Conservation (phyloP, 148 eudicot species). For the Vaccinium darrowii region DNA sequence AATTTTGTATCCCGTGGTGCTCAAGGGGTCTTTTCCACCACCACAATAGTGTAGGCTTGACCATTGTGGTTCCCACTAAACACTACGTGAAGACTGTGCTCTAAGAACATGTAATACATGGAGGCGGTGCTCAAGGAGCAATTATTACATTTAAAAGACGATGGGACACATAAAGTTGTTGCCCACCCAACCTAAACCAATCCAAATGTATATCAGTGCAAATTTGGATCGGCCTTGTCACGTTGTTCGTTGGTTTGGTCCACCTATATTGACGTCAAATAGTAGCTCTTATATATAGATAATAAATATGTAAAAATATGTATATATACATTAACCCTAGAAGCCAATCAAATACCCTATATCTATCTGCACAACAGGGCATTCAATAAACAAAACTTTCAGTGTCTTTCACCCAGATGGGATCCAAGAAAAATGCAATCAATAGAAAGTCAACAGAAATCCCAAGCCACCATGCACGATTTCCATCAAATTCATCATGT, state of each 20-base stretch:
- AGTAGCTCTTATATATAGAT: background rate
- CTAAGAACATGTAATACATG: too few relatives aligned
- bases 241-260: background rate
- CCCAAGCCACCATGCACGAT: background rate
- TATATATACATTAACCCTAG: background rate
- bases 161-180: background rate
- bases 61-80: too few relatives aligned
- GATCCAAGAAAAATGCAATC: background rate
- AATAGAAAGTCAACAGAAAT: conserved; percentile 2
- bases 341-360: background rate
- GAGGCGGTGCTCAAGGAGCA: too few relatives aligned
- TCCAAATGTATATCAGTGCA: background rate
- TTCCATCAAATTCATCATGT: background rate
- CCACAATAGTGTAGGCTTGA: too few relatives aligned
- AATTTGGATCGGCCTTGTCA: background rate
- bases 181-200: background rate
- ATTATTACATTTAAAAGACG: too few relatives aligned
- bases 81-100: too few relatives aligned
- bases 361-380: background rate
- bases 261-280: background rate
- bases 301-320: too few relatives aligned
- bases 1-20: too few relatives aligned
- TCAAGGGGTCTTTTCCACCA: too few relatives aligned
- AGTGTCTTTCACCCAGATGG: background rate
- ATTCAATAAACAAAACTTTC: background rate